A percentile compares a stretch with the other conserved stretches of the same genome.
Conservation (phyloP, 345 rosid genomes). For the Salix exigua region DNA sequence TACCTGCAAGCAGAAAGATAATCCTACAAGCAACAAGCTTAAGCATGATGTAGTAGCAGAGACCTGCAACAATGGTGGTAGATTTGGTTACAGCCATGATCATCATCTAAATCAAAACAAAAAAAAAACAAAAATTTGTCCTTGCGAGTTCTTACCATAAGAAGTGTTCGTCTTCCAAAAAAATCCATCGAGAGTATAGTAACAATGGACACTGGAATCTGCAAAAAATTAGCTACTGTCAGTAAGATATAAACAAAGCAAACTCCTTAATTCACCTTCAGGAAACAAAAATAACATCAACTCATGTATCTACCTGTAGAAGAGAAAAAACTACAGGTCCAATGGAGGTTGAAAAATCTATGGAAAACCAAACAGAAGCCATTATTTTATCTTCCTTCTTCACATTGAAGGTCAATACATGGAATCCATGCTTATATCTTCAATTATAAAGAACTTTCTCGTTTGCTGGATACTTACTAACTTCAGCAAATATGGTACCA, state of each 20-base stretch:
- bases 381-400: background rate
- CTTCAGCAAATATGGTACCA: conserved; percentile 40
- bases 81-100: background rate
- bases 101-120: no score
- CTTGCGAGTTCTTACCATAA: conserved; percentile 19
- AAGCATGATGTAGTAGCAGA: conserved; percentile 20
- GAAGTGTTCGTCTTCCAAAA: conserved; percentile 31
- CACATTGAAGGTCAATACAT: background rate
- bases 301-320: conserved; percentile 21
- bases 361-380: background rate
- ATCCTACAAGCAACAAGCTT: conserved; percentile 16
- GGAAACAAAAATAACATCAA: background rate
- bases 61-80: background rate
- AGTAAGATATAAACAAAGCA: background rate
- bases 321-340: conserved; percentile 42
- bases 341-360: conserved; percentile 38
- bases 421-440: background rate
- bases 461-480: conserved; percentile 30
- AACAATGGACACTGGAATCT: conserved; percentile 17
- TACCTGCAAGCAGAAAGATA: conserved; percentile 28
- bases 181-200: conserved; percentile 25
- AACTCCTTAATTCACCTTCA: background rate
- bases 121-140: background rate
- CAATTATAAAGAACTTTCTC: background rate
- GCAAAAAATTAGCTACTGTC: background rate